phyloP scores from a whole-genome alignment of 2,329 filamentous ascomycete species.

The Didymella pinodella region DNA sequence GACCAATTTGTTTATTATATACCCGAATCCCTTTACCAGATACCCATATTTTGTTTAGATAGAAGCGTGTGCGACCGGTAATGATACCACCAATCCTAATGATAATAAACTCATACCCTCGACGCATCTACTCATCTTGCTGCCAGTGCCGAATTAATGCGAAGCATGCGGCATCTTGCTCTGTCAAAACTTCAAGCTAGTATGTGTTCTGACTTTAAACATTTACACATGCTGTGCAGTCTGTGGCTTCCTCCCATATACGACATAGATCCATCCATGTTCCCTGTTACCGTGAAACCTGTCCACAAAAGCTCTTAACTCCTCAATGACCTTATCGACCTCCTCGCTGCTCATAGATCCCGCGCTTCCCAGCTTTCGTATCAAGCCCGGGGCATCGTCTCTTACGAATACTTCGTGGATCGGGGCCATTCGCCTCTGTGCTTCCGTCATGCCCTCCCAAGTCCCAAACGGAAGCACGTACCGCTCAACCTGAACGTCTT shows the following conservation, averaged over 20 bases:
- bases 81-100: background rate
- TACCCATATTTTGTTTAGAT: conserved; percentile 10
- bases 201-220: too few species aligned
- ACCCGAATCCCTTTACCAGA: conserved; percentile 14
- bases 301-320: background rate
- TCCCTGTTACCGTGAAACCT: conserved; percentile 4
- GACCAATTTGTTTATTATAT: conserved; percentile 18
- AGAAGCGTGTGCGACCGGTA: conserved; percentile 4
- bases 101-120: background rate
- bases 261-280: conserved; percentile 1
- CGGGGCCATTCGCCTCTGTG: background rate
- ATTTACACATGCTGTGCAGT: background rate
- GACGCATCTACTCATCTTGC: background rate
- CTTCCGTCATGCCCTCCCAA: background rate
- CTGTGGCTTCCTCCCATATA: background rate
- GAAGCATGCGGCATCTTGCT: background rate
- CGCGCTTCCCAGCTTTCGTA: background rate
- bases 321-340: background rate
- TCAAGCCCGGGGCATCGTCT: background rate
- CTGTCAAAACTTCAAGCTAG: too few species aligned
- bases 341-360: background rate
- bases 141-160: background rate
- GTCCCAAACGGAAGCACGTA: background rate
- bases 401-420: background rate
- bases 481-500: background rate